Evolutionary conservation across 2,329 filamentous ascomycete genomes (phyloP), one percentile per base, ranked within the genome.

Genomic region (Waltergamsia citrina): DNA sequence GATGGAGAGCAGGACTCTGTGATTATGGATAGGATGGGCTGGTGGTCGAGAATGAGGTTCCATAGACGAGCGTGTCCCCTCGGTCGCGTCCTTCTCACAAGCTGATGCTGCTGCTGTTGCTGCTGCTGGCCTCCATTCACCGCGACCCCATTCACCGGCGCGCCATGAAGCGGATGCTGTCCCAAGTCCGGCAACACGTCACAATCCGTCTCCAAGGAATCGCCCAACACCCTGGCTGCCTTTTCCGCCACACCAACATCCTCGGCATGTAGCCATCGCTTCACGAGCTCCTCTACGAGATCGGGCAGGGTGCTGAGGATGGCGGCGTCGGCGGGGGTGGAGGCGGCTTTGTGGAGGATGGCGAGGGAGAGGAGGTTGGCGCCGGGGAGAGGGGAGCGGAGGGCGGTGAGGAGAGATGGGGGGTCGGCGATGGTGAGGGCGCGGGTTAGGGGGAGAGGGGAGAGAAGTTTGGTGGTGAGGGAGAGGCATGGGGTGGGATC

Each of bases 301-400:
- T 55, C 53, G 25, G 66, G 62, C 50, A 74, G 62, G 25, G 56
- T 58, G 29, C 65, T 66, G 5, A 79, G 52, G 22, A 69, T 62
- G 24, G 65, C 62, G 21, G 64, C 63, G 32, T 75, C 67, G 33
- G 57, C 50, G 10, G 70, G 62, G 4, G 57, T 57, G 12, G 51
- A 49, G 16, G 67, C 55, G 4, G 71, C 74, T 45, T 78, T 79
- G 39, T 69, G 58, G 19, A 79, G 46, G 35, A 79, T 60, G 34
- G 63, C 54, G 43, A 80, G 60, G 45, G 65, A 74, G 17, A 80
- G 66, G 12, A 76, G 55, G 46, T 74, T 75, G 20, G 70, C 71
- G 3, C 71, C 67, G 1, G 72, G 63, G 1, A 71, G 59, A 2
- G 70, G 64, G 2, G 73, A 75, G 30, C 52, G 51, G 12, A 79